Base-by-base conservation (phyloP, 2,329 filamentous ascomycete species). In the Microdochium trichocladiopsis region DNA sequence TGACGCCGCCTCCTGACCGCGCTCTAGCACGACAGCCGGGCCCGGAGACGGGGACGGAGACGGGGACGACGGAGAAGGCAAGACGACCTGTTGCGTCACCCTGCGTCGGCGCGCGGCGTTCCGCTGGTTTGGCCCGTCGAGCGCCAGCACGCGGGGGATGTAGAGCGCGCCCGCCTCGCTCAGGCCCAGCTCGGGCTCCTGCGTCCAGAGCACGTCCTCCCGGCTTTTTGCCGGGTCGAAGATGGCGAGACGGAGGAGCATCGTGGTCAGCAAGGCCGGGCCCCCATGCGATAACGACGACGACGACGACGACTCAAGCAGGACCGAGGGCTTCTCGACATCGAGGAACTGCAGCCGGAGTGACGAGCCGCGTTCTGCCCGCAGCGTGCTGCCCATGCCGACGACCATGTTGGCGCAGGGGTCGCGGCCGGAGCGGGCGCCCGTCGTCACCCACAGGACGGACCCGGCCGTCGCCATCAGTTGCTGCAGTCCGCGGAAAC, bases 341-440 rank as follows among this genome's bases (percentile, higher is more conserved):
- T 53, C 52, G 41, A 53, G 43, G 36, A 53, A 53, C 16, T 53
- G 52, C 2, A 53, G 52, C 43, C 43, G 25, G 16, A 51, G 21
- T 18, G 47, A 37, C 16, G 25, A 36, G 14, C 33, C 33, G 25
- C 41, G 37, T 28, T 53, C 52, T 9, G 37, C 41, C 9, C 24
- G 49, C 28, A 53, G 23, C 22, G 49, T 48, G 22, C 52, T 36
- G 16, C 22, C 24, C 4, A 50, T 21, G 3, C 52, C 52, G 11
- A 53, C 4, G 6, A 45, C 50, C 8, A 50, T 51, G 23, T 53
- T 53, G 16, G 52, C 48, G 8, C 24, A 28, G 12, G 52, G 52
- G 12, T 37, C 37, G 12, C 41, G 25, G 25, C 49, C 52, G 3
- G 52, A 53, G 12, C 25, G 31, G 9, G 51, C 51, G 12, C 52